Evolutionary conservation across 2,329 filamentous ascomycete species (phyloP), one percentile per base, ranked within the genome.

Genomic region (Diatrype stigma): DNA sequence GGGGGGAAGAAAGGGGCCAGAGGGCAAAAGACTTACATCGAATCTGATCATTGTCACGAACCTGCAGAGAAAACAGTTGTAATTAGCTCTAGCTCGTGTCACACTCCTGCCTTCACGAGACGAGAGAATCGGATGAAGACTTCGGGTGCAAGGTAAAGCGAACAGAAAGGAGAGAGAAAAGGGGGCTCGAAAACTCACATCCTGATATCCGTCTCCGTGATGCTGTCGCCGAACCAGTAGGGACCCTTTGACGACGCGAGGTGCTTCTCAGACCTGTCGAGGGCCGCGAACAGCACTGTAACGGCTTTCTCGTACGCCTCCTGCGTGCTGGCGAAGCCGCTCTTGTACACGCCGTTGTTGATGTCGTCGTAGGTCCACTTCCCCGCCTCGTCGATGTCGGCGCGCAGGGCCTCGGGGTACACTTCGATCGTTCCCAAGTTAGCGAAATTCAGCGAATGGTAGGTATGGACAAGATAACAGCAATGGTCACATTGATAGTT

Each of bases 121-220:
- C n/a, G n/a, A n/a, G n/a, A n/a, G n/a, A n/a, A n/a, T n/a, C n/a
- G n/a, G n/a, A n/a, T n/a, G n/a, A n/a, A n/a, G n/a, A n/a, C n/a
- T n/a, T n/a, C n/a, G n/a, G n/a, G n/a, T n/a, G n/a, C n/a, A n/a
- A n/a, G n/a, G n/a, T n/a, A n/a, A n/a, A n/a, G n/a, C n/a, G n/a
- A n/a, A 3, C 17, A 12, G 47, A 34, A 22, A 19, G 7, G 11
- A 38, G 17, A 47, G 28, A 8, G 45, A 48, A 32, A 30, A 46
- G 38, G 47, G n/a, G n/a, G n/a, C n/a, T n/a, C n/a, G n/a, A n/a
- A 8, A 21, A 71, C 75, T 70, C 52, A 81, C 63, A 96, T 77
- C 42, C 91, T 72, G 49, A 96, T 79, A 66, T 96, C 91, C 0
- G 85, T 87, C 73, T 96, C 92, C 2, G 90, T 96, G 56, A 96